Evolutionary conservation across 148 eudicot species (phyloP).

Genomic region (Fagopyrum homotropicum): DNA sequence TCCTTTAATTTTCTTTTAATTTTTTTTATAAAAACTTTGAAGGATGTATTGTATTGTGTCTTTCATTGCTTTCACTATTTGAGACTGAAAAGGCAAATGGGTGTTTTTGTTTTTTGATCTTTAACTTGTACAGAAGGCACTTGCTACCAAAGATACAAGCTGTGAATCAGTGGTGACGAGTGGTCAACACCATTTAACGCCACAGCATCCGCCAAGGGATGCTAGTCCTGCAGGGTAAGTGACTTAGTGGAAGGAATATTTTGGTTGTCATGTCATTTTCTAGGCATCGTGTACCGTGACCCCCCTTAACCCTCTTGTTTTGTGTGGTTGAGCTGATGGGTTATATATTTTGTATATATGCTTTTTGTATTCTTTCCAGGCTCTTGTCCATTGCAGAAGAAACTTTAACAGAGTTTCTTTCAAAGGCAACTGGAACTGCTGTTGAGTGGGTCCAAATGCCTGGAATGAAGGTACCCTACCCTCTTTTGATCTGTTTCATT

Average conservation of each 20-base stretch:
- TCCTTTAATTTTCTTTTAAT: not conserved
- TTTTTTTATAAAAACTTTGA: not conserved
- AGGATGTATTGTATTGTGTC: not conserved
- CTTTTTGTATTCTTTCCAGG: slow-evolving; percentile 44
- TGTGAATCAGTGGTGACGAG: slow-evolving; percentile 99
- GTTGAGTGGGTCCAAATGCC: slow-evolving; percentile 99
- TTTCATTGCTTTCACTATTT: not conserved
- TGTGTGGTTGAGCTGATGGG: slow-evolving; percentile 10
- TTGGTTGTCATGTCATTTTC: slow-evolving; percentile 49
- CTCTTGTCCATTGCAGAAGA: slow-evolving; percentile 99
- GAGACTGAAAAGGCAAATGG: not conserved
- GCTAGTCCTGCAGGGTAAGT: slow-evolving; percentile 99
- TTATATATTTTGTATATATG: slow-evolving; percentile 3
- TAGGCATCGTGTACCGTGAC: slow-evolving; percentile 18
- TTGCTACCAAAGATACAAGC: slow-evolving; percentile 88
- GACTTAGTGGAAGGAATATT: slow-evolving; percentile 29
- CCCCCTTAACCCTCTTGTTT: not conserved
- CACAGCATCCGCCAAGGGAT: slow-evolving; percentile 97
- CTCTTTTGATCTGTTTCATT: not conserved
- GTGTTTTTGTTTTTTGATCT: not conserved
- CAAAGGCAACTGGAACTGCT: slow-evolving; percentile 99
- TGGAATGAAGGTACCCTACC: slow-evolving; percentile 92
- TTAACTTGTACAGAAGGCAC: slow-evolving; percentile 37
- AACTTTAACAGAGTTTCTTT: slow-evolving; percentile 99
- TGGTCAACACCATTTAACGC: slow-evolving; percentile 88